phyloP scores from a whole-genome alignment of 768 basidiomycete species.

The Naganishia onofrii region DNA sequence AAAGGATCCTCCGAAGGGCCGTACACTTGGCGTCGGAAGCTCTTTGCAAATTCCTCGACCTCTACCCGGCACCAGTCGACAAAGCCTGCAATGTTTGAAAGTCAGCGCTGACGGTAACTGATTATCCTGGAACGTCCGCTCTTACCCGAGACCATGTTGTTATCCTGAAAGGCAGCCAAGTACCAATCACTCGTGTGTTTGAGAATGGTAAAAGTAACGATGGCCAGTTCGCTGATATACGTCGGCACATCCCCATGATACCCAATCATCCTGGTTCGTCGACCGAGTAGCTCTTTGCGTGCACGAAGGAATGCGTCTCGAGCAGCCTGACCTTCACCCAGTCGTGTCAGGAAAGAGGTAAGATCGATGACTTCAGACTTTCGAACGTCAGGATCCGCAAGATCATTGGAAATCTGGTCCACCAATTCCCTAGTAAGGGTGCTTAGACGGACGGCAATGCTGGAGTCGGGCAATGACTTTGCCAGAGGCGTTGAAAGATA shows the following conservation, averaged over 20 bases:
- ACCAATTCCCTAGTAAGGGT: constrained; percentile 66
- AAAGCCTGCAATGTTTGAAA: constrained; percentile 62
- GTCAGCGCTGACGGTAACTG: background rate
- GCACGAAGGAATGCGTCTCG: constrained; percentile 77
- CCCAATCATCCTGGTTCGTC: constrained; percentile 76
- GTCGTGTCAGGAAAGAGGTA: constrained; percentile 68
- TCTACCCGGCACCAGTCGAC: constrained; percentile 90
- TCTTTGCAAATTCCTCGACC: constrained; percentile 74
- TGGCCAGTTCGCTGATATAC: constrained; percentile 80
- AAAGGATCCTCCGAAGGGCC: constrained; percentile 69
- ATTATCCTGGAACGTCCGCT: constrained; percentile 28
- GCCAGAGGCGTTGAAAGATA: constrained; percentile 1
- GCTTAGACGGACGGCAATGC: constrained; percentile 61
- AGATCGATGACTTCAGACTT: constrained; percentile 72
- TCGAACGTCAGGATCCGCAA: constrained; percentile 72
- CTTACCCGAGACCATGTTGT: constrained; percentile 86
- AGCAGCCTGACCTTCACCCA: constrained; percentile 74
- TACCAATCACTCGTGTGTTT: constrained; percentile 99
- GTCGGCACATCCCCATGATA: constrained; percentile 84
- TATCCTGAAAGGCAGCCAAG: constrained; percentile 89
- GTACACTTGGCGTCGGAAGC: constrained; percentile 88
- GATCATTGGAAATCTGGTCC: constrained; percentile 66
- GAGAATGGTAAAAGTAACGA: constrained; percentile 88
- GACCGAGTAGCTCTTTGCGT: constrained; percentile 69
- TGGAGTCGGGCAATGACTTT: constrained; percentile 53